Base-by-base conservation (phyloP, 2,329 filamentous ascomycete species). In the Neurospora sp. region DNA sequence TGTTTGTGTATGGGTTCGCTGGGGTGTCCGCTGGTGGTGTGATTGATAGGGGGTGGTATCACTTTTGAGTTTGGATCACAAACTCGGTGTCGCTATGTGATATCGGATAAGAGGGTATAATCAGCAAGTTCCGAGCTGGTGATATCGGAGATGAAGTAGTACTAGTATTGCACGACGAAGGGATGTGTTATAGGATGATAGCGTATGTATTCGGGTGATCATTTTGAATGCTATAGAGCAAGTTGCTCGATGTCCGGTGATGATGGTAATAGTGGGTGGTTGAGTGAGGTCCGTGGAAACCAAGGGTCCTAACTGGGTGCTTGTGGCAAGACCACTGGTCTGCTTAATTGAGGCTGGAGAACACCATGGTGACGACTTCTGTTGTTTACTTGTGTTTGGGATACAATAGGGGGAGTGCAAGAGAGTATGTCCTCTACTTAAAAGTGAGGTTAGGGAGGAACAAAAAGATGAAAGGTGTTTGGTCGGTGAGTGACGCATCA, bases 151-250 rank as follows among this genome's bases (percentile, higher is more conserved):
- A 36, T 52, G 15, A 62, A 67, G 15, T 17, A 68, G 23, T 71
- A 23, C 23, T 23, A 66, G 66, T 78, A 78, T 77, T 77, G 76
- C 72, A 76, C 68, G 67, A 67, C 43, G 69, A 69, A 71, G 70
- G 38, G 70, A 72, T 72, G 74, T 74, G 42, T 68, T 67, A 72
- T 70, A 62, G 38, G 72, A 73, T 72, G 73, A 73, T 66, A 74
- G 70, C 70, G 58, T 70, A 66, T 76, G 75, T 80, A 79, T 80
- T 79, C 75, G 80, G 73, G 76, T 72, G 76, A 81, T 80, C 81
- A 82, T 83, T 75, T 82, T 82, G 76, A 68, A 70, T 11, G 62
- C 66, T 71, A 19, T 66, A 6, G 62, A 71, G 70, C 67, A 38
- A 68, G 68, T 58, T 67, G 71, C 69, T 72, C 70, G 42, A 39